Conservation (phyloP, 1,284 basidiomycete genomes). For the Fomitopsis betulina region DNA sequence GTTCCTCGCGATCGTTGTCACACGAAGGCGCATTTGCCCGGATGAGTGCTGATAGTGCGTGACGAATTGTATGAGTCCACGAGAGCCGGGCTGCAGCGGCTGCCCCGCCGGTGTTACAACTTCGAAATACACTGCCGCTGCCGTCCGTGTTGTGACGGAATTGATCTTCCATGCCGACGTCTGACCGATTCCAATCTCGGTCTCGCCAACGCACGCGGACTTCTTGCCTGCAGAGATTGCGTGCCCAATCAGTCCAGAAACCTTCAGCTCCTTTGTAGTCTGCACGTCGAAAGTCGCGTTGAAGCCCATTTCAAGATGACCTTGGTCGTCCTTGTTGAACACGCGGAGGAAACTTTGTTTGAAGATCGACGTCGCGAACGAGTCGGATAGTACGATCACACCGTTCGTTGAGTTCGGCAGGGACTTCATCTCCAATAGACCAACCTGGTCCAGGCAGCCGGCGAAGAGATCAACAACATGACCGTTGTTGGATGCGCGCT, state of each 20-base stretch:
- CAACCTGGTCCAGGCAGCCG: constrained; percentile 97
- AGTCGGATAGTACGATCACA: constrained; percentile 94
- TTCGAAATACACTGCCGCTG: constrained; percentile 96
- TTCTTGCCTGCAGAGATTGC: constrained; percentile 98
- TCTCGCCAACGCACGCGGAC: constrained; percentile 95
- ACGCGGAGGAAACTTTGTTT: constrained; percentile 96
- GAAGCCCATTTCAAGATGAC: constrained; percentile 95
- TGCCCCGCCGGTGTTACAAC: constrained; percentile 99
- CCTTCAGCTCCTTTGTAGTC: constrained; percentile 98
- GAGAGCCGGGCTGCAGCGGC: constrained; percentile 85
- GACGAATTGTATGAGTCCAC: constrained; percentile 97
- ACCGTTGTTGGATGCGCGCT: constrained; percentile 91
- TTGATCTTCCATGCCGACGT: constrained; percentile 99
- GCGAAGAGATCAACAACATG: constrained; percentile 96
- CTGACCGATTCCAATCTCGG: constrained; percentile 98
- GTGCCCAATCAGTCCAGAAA: constrained; percentile 97
- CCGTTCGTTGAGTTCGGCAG: constrained; percentile 95
- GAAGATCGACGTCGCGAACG: constrained; percentile 98
- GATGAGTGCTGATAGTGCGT: constrained; percentile 99
- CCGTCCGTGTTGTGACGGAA: constrained; percentile 83
- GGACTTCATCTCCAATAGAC: constrained; percentile 96
- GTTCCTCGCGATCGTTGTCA: constrained; percentile 95
- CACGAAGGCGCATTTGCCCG: constrained; percentile 90
- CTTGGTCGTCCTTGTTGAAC: constrained; percentile 93
- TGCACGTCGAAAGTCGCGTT: constrained; percentile 99